A percentile compares a stretch with the other conserved stretches of the same genome.
These are phyloP conservation scores for Eucalyptus leucophloia DNA, from an alignment of 345 rosid species.

Conservation along the genomic window DNA sequence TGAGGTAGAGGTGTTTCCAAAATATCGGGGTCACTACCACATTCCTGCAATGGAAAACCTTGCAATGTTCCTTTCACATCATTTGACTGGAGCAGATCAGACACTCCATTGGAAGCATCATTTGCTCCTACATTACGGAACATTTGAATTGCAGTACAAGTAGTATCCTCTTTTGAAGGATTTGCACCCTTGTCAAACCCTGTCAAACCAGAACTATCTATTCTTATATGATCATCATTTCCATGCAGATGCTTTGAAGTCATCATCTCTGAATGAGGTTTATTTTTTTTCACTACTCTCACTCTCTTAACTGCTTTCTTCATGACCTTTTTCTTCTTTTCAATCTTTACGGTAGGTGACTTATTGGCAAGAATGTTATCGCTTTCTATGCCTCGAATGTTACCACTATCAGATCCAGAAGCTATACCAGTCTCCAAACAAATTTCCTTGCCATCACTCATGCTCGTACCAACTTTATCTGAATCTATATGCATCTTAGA, in stretches of 20 bases:
- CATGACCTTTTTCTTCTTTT: constrained; percentile 41
- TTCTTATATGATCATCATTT: background rate
- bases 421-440: background rate
- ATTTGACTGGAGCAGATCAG: constrained; percentile 1
- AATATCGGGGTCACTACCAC: background rate
- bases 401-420: background rate
- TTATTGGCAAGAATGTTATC: background rate
- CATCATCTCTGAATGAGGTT: background rate
- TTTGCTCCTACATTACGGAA: background rate
- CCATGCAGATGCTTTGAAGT: constrained; percentile 1
- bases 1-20: background rate
- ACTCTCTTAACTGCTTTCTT: constrained; percentile 30
- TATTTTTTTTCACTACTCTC: background rate
- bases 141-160: constrained; percentile 2
- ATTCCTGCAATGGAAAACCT: constrained; percentile 6
- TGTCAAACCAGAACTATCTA: constrained; percentile 1
- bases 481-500: constrained; percentile 6
- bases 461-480: constrained; percentile 14
- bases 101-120: constrained; percentile 7
- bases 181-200: constrained; percentile 1
- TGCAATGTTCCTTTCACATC: constrained; percentile 7
- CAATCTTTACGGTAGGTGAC: constrained; percentile 14
- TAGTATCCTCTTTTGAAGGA: constrained; percentile 1
- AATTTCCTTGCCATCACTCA: background rate
- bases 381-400: background rate